A percentile compares a stretch with the other conserved stretches of the same genome.
Conservation (phyloP, 352 stramenopile genomes). For the Phytophthora hybrid region DNA sequence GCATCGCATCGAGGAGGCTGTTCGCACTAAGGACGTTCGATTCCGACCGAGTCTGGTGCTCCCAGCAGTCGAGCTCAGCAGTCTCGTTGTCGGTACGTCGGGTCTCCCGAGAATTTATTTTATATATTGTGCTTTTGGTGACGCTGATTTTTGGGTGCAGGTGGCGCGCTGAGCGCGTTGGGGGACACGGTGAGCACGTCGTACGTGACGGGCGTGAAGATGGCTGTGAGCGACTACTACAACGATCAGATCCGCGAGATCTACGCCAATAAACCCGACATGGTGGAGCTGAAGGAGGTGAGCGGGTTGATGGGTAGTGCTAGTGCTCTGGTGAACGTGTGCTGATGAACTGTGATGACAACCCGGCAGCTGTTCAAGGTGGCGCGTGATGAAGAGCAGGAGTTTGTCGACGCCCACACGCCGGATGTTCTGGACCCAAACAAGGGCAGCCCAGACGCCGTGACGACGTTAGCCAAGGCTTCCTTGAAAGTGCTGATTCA, state of each 20-base stretch:
- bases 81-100: slow-evolving; percentile 54
- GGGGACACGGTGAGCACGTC: slow-evolving; percentile 68
- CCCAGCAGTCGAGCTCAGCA: slow-evolving; percentile 62
- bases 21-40: slow-evolving; percentile 51
- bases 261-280: slow-evolving; percentile 67
- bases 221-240: slow-evolving; percentile 86
- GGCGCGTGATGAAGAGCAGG: slow-evolving; percentile 75
- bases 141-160: slow-evolving; percentile 24
- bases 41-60: slow-evolving; percentile 80
- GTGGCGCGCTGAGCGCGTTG: slow-evolving; percentile 54
- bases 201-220: slow-evolving; percentile 80
- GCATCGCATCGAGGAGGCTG: slow-evolving; percentile 56
- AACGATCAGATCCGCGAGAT: slow-evolving; percentile 91
- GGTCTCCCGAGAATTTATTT: background rate
- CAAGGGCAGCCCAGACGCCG: slow-evolving; percentile 44
- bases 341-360: slow-evolving; percentile 7
- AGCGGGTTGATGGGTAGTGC: background rate
- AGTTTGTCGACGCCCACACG: slow-evolving; percentile 70
- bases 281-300: slow-evolving; percentile 78
- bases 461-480: slow-evolving; percentile 62
- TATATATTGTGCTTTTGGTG: background rate
- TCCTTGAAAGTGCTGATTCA: slow-evolving; percentile 71
- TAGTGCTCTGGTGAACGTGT: background rate
- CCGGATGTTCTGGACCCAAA: slow-evolving; percentile 54
- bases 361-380: slow-evolving; percentile 70